These are phyloP conservation scores for Trypanosomatidae sp. DNA, from an alignment of 208 protist genomes.

Conservation along the genomic window DNA sequence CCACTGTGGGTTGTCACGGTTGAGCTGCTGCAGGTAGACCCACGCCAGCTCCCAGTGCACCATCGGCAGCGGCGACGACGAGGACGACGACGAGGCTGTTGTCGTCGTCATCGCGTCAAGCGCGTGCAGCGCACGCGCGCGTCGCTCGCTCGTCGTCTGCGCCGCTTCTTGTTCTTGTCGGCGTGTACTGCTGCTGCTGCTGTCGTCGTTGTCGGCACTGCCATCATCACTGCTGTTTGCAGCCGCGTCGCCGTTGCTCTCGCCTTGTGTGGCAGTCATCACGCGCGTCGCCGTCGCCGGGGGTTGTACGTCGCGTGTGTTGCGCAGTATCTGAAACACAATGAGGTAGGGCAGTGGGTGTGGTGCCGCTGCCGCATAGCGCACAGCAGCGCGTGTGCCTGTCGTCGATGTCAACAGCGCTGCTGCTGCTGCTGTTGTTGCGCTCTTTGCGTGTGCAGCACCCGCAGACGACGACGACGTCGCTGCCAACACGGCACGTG, in stretches of 20 bases:
- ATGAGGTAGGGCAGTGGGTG: constrained; percentile 61
- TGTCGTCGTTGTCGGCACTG: background rate
- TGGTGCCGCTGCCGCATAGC: constrained; percentile 8
- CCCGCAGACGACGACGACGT: background rate
- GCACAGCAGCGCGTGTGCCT: background rate
- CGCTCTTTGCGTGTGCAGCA: background rate
- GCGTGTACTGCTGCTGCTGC: background rate
- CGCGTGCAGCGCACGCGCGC: background rate
- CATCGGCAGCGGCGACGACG: constrained; percentile 53
- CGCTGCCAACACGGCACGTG: too few species aligned
- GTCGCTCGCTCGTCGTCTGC: too few species aligned
- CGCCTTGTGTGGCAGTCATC: constrained; percentile 4
- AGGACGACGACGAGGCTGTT: background rate
- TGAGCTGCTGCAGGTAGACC: constrained; percentile 60
- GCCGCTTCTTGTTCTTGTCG: background rate
- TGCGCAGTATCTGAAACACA: constrained; percentile 63
- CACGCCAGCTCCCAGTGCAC: constrained; percentile 78
- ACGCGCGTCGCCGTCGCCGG: background rate
- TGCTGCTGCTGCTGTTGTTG: background rate
- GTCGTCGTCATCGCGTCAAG: background rate
- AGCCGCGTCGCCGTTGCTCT: too few species aligned
- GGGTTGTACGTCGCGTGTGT: constrained; percentile 44
- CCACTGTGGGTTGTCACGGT: constrained; percentile 56
- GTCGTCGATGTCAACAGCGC: background rate
- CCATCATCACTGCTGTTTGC: background rate